Evolutionary conservation across 768 basidiomycete genomes (phyloP), one percentile per base, ranked within the genome.

Genomic region (Fomitopsis pulvina): DNA sequence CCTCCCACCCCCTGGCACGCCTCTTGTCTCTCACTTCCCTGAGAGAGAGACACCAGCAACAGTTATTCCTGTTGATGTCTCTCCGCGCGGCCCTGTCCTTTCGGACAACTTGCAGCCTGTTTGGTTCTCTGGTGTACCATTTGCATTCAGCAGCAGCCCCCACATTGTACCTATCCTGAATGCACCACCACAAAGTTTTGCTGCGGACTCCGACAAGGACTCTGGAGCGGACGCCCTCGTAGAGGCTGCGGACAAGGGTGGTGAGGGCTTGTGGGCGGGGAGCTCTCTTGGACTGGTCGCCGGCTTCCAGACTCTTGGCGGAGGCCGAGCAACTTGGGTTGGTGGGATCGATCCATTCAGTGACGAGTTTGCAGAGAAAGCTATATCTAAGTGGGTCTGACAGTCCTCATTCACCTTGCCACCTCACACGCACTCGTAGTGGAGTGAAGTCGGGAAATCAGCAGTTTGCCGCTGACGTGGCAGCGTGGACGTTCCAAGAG

Each of bases 401-500:
- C 7, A n/a, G 49, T 5, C 14, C n/a, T 12, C 3, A 24, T 47
- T 57, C 25, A 39, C 26, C 21, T 27, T 18, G 22, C 38, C 20
- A 25, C 16, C 45, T 45, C 22, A 38, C 26, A n/a, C 40, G 24
- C 4, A 37, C 27, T 25, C 30, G 21, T 54, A 83, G 83, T 39
- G 82, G 81, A 8, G 69, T 73, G 18, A 70, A 76, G 46, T 80
- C 85, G 2, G 90, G 87, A 16, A 99, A 99, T 63, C 68, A 71
- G 6, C 79, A 79, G 49, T 85, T 96, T 53, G 78, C 73, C 2
- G 69, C 73, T 43, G 92, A 95, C 55, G 66, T 98, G 38, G 77
- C 84, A 3, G 77, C 80, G 4, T 99, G 95, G 95, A 80, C 85
- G 0, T 95, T 98, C 83, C 87, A 92, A 58, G 89, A 96, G 65